Evolutionary conservation across 139 green algal genomes (phyloP).

Genomic region (Penium margaritaceum): DNA sequence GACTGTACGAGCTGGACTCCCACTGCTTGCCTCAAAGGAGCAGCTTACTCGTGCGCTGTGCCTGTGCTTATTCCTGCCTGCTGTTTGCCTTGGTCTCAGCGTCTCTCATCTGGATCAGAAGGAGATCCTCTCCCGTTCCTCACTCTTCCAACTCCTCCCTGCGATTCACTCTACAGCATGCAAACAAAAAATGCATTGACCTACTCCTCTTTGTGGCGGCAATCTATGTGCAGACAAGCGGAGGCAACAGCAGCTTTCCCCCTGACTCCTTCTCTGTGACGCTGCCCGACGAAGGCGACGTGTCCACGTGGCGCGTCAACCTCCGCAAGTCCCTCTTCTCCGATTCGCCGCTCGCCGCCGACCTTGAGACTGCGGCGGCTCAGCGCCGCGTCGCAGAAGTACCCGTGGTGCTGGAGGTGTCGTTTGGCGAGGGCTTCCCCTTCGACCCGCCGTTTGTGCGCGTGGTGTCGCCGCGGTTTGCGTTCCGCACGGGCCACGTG

Average conservation of each 20-base stretch:
- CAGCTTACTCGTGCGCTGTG: neutral
- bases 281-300: conserved; percentile 9
- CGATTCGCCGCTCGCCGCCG: neutral
- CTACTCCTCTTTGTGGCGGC: neutral
- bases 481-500: conserved; percentile 30
- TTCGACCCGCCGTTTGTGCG: conserved; percentile 28
- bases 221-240: neutral
- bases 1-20: too few species aligned
- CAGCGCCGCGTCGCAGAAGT: neutral
- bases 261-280: neutral
- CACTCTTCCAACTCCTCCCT: neutral
- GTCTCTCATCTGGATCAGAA: too few species aligned
- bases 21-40: too few species aligned
- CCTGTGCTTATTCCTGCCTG: neutral
- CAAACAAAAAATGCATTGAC: too few species aligned
- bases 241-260: conserved; percentile 1
- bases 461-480: conserved; percentile 24
- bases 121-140: too few species aligned
- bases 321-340: neutral
- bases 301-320: conserved; percentile 14
- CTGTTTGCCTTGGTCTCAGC: neutral
- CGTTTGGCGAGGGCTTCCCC: conserved; percentile 16
- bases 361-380: too few species aligned
- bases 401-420: conserved; percentile 13
- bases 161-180: neutral